phyloP scores from a whole-genome alignment of 176 grass and related monocot genomes.

The Coix lacrymajobi region DNA sequence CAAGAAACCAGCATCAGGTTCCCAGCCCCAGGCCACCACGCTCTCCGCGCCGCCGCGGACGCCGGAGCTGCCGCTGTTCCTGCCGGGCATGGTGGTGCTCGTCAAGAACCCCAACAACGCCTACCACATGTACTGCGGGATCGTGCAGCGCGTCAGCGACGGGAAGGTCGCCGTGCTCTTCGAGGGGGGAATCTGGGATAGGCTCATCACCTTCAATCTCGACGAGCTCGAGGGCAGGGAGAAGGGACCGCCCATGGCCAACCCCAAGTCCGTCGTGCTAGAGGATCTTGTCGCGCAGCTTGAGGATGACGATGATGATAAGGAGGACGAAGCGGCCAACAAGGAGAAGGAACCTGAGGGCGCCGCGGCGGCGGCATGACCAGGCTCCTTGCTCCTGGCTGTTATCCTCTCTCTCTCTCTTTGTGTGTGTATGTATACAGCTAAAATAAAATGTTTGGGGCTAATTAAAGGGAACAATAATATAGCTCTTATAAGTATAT shows the following conservation, averaged over 20 bases:
- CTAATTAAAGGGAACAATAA: neutral
- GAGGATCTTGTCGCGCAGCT: constrained; percentile 30
- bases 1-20: neutral
- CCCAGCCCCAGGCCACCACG: neutral
- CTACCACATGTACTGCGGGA: constrained; percentile 70
- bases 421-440: constrained; percentile 6
- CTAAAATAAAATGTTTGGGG: neutral
- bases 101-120: constrained; percentile 79
- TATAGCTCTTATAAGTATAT: neutral
- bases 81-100: constrained; percentile 80
- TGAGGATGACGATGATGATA: neutral
- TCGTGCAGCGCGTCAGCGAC: constrained; percentile 85
- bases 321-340: neutral
- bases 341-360: neutral
- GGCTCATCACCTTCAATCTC: constrained; percentile 72
- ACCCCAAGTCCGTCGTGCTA: constrained; percentile 75
- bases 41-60: constrained; percentile 35
- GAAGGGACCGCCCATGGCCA: constrained; percentile 86
- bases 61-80: constrained; percentile 71
- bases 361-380: neutral
- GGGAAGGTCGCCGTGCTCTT: constrained; percentile 82
- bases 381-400: neutral
- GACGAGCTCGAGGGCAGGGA: constrained; percentile 81
- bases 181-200: constrained; percentile 88
- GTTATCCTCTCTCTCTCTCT: neutral